Conservation (phyloP, 345 rosid species). For the Jatropha curcas region DNA sequence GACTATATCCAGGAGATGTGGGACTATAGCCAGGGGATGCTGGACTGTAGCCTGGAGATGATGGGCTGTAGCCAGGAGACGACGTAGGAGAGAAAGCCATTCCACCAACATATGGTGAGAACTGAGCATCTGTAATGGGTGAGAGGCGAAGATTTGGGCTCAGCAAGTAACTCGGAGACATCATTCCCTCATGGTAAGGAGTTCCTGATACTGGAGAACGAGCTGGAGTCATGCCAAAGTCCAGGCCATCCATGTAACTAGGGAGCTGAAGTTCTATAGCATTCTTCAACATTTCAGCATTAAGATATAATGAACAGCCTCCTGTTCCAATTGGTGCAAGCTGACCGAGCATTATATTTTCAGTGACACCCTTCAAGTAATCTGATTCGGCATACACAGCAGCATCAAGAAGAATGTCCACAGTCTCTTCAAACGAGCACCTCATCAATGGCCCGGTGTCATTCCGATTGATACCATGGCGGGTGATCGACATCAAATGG, state of each 20-base stretch:
- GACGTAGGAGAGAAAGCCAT: slow-evolving; percentile 85
- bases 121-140: slow-evolving; percentile 77
- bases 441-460: slow-evolving; percentile 99
- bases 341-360: slow-evolving; percentile 96
- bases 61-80: slow-evolving; percentile 83
- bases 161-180: slow-evolving; percentile 84
- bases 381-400: slow-evolving; percentile 94
- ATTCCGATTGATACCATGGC: slow-evolving; percentile 94
- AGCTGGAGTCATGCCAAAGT: slow-evolving; percentile 88
- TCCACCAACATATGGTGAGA: slow-evolving; percentile 93
- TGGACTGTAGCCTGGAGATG: slow-evolving; percentile 79
- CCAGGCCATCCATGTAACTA: slow-evolving; percentile 90
- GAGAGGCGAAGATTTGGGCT: slow-evolving; percentile 84
- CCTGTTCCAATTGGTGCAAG: slow-evolving; percentile 98
- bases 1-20: slow-evolving; percentile 79
- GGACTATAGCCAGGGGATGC: slow-evolving; percentile 67
- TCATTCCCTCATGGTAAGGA: slow-evolving; percentile 95
- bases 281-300: slow-evolving; percentile 95
- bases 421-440: slow-evolving; percentile 98
- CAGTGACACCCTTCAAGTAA: slow-evolving; percentile 84
- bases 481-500: slow-evolving; percentile 97
- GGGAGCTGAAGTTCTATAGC: slow-evolving; percentile 98
- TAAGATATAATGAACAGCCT: slow-evolving; percentile 80
- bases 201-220: slow-evolving; percentile 87
- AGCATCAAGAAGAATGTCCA: slow-evolving; percentile 96